Conservation (phyloP, 345 rosid genomes). For the Psidium friedrichsthalianum region DNA sequence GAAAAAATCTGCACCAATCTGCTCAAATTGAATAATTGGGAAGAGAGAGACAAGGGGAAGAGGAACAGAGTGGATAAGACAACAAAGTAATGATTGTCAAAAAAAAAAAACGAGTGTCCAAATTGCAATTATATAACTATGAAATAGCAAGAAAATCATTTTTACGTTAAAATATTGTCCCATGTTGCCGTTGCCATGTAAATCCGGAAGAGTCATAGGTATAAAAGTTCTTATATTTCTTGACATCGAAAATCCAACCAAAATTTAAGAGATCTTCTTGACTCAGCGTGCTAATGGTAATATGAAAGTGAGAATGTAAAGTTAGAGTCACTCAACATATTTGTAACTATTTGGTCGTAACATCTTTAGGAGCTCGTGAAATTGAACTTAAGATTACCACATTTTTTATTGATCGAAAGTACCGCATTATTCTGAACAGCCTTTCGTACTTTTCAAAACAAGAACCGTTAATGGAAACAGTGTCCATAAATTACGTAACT, state of each 20-base stretch:
- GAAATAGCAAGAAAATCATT: neutral
- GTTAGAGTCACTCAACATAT: neutral
- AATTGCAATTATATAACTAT: neutral
- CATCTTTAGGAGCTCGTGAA: neutral
- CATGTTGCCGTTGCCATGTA: neutral
- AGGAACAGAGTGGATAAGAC: neutral
- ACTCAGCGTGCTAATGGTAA: no score
- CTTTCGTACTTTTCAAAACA: neutral
- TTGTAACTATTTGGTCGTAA: neutral
- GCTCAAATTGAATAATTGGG: neutral
- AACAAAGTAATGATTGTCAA: neutral
- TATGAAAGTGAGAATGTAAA: no score
- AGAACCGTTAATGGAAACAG: neutral
- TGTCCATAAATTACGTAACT: neutral
- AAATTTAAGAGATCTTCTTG: no score
- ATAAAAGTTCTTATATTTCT: no score
- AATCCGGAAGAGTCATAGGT: no score
- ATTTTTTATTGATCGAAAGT: neutral
- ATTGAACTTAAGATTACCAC: neutral
- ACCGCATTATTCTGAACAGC: neutral
- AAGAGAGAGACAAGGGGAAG: neutral
- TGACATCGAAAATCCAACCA: no score
- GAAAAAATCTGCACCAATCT: neutral
- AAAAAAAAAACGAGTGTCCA: neutral
- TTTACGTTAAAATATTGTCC: neutral